Conservation (phyloP, 495 filamentous ascomycete species). For the Astrothelium macrocarpum region DNA sequence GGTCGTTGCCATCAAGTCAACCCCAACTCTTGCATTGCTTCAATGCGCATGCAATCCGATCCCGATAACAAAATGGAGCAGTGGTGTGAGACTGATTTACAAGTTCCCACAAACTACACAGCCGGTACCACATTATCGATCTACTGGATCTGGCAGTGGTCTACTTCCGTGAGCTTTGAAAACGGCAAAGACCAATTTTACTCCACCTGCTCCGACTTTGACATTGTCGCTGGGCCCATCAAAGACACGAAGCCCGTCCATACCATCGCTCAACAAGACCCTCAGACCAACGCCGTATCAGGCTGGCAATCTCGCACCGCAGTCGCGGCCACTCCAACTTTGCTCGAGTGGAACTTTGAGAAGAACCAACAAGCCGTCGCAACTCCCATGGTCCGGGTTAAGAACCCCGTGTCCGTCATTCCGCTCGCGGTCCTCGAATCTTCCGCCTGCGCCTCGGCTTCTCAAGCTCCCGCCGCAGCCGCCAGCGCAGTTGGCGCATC, state of each 20-base stretch:
- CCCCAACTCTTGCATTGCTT: constrained; percentile 10
- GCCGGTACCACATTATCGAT: constrained; percentile 54
- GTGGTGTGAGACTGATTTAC: constrained; percentile 69
- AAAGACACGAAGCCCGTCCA: constrained; percentile 29
- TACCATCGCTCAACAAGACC: constrained; percentile 27
- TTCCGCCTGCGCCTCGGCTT: background rate
- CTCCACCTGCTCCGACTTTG: constrained; percentile 71
- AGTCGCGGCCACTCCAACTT: background rate
- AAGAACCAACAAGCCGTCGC: background rate
- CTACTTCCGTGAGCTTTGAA: constrained; percentile 42
- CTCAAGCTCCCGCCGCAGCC: background rate
- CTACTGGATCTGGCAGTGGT: constrained; percentile 95
- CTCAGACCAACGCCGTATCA: constrained; percentile 21
- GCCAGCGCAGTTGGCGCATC: background rate
- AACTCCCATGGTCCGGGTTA: background rate
- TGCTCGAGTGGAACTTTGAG: background rate
- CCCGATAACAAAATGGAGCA: constrained; percentile 34
- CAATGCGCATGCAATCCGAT: constrained; percentile 26
- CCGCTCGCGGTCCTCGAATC: background rate
- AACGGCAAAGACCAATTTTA: constrained; percentile 60
- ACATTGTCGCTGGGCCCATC: constrained; percentile 39
- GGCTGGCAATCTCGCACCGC: constrained; percentile 26
- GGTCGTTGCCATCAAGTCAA: constrained; percentile 72
- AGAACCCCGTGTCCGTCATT: background rate
- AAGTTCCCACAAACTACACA: constrained; percentile 49